Base-by-base conservation (phyloP, 2,329 filamentous ascomycete species). In the Fusarium praegraminearum region DNA sequence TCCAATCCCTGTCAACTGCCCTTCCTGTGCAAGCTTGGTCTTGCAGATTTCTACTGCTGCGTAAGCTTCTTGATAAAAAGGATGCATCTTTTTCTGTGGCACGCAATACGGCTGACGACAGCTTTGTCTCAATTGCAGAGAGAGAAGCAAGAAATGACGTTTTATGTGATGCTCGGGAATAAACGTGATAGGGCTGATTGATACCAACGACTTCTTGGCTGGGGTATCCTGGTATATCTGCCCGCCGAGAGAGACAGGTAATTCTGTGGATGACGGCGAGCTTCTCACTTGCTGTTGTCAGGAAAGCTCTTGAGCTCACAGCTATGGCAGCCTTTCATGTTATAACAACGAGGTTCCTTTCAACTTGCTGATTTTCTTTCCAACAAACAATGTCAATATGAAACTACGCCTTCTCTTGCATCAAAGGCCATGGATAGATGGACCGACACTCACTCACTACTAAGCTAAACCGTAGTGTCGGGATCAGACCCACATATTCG, bases 101-200 rank as follows among this genome's bases (percentile, higher is more conserved):
- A 51, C 33, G 43, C 62, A 33, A 41, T 53, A 47, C 24, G 40
- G 67, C 54, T 70, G 59, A 71, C 67, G 67, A 70, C 63, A 53
- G 45, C 58, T 46, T 53, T 51, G 24, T 38, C 49, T 18, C 24
- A 12, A 18, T 26, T 36, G 52, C 22, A 24, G 18, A 43, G 22
- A 65, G 33, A 28, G 43, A 22, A 22, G 12, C 44, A 30, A 41
- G 59, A 24, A 62, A 47, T 65, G 62, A 65, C 52, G 53, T 65
- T 64, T 32, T 26, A 30, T 28, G 35, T 41, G 24, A 26, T 47
- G 41, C 35, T 54, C 26, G 47, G 33, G 24, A 44, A 53, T 26
- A 44, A 33, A 26, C 47, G 8, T 43, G 30, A 65, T 65, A 61
- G 61, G 62, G 61, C 62, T 65, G 54, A 45, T 49, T 61, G 26